These are phyloP conservation scores for Kluyveromyces aestuarii DNA, from an alignment of 805 yeast genomes.

Conservation along the genomic window DNA sequence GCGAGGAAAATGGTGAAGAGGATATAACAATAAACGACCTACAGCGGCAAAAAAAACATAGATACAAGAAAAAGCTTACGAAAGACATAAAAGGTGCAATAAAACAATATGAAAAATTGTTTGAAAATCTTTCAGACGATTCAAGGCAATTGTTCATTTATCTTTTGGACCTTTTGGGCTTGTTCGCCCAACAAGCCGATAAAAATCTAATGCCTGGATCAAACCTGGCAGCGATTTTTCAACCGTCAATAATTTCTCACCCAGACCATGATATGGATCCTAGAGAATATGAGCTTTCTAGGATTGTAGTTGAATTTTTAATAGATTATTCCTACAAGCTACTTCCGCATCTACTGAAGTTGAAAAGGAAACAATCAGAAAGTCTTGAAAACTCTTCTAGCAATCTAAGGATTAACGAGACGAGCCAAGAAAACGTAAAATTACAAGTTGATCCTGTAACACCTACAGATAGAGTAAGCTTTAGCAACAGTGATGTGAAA, in stretches of 20 bases:
- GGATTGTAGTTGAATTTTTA: slow-evolving; percentile 78
- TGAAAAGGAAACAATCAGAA: slow-evolving; percentile 18
- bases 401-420: not conserved
- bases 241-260: slow-evolving; percentile 90
- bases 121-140: slow-evolving; percentile 63
- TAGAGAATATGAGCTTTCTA: slow-evolving; percentile 80
- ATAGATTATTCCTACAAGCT: slow-evolving; percentile 77
- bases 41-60: slow-evolving; percentile 33
- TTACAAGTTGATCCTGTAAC: slow-evolving; percentile 6
- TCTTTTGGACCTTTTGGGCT: slow-evolving; percentile 74
- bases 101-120: slow-evolving; percentile 58
- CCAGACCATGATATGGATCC: slow-evolving; percentile 91
- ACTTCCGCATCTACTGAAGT: slow-evolving; percentile 44
- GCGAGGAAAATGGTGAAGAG: slow-evolving; percentile 17
- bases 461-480: slow-evolving; percentile 1
- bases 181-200: slow-evolving; percentile 71
- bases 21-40: slow-evolving; percentile 19
- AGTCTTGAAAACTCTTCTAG: not conserved
- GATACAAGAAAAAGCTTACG: slow-evolving; percentile 48
- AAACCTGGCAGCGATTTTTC: slow-evolving; percentile 92
- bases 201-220: slow-evolving; percentile 86
- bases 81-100: slow-evolving; percentile 62
- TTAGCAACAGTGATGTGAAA: not conserved
- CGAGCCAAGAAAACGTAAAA: not conserved
- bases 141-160: slow-evolving; percentile 79